Conservation (phyloP, 768 basidiomycete genomes). For the Leccinum subgranulosum region DNA sequence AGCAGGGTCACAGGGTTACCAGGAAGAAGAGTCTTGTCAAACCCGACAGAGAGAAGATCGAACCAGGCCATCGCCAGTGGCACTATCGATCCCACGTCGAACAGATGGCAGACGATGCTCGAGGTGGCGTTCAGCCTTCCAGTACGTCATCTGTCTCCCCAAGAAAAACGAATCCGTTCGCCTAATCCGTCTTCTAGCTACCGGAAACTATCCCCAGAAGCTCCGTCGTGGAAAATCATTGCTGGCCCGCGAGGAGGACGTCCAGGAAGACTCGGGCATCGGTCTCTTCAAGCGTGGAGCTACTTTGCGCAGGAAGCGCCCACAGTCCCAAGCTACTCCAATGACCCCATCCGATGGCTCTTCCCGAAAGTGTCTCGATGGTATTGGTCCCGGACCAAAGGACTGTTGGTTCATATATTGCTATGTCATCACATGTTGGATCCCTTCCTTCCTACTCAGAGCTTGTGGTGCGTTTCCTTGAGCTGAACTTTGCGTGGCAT, state of each 20-base stretch:
- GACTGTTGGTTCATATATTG: constrained; percentile 97
- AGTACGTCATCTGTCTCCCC: constrained; percentile 49
- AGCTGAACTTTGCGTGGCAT: not conserved
- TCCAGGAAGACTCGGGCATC: constrained; percentile 80
- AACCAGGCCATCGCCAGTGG: constrained; percentile 91
- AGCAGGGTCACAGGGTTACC: constrained; percentile 50
- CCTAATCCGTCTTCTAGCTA: constrained; percentile 42
- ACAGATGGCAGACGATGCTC: constrained; percentile 67
- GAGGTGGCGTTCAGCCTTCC: constrained; percentile 74
- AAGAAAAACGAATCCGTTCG: not conserved
- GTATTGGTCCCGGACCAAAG: constrained; percentile 82
- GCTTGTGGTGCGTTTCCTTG: constrained; percentile 66
- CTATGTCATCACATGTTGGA: constrained; percentile 74
- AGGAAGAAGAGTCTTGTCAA: constrained; percentile 91
- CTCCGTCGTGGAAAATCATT: constrained; percentile 87
- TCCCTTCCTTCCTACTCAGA: constrained; percentile 76
- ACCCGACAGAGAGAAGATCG: constrained; percentile 95
- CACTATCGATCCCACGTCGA: constrained; percentile 90
- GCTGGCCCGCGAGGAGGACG: constrained; percentile 85
- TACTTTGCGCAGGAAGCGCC: constrained; percentile 70
- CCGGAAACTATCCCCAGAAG: constrained; percentile 69
- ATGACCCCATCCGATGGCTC: constrained; percentile 35
- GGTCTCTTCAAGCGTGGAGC: constrained; percentile 87
- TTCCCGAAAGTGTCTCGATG: constrained; percentile 57
- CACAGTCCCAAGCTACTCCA: constrained; percentile 41